Evolutionary conservation across 2,329 filamentous ascomycete genomes (phyloP).

Genomic region (Neopestalotiopsis rosae): DNA sequence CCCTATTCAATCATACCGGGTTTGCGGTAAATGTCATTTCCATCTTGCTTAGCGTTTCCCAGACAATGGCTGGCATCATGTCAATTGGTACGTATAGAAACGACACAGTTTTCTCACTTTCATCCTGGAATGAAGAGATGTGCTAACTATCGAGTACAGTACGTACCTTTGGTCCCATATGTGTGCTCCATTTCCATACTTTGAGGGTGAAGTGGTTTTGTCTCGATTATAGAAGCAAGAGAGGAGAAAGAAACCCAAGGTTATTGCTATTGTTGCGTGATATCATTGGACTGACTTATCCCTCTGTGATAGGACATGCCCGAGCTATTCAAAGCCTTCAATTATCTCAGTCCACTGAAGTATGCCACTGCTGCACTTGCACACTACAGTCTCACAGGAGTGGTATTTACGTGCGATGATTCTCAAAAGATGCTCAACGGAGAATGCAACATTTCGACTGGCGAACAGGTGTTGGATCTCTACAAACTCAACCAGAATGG

Average conservation of each 20-base stretch:
- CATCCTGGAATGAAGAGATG: too few relatives aligned
- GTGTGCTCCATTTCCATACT: too few relatives aligned
- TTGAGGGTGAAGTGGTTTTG: too few relatives aligned
- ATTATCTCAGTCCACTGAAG: constrained; percentile 74
- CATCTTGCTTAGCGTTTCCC: constrained; percentile 72
- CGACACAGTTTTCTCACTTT: too few relatives aligned
- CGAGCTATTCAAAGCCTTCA: constrained; percentile 67
- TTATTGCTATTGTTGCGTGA: too few relatives aligned
- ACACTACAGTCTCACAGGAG: constrained; percentile 65
- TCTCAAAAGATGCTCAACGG: constrained; percentile 65
- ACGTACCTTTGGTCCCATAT: too few relatives aligned
- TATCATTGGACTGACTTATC: too few relatives aligned
- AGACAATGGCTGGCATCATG: constrained; percentile 74
- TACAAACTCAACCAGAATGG: constrained; percentile 68
- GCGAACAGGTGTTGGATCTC: constrained; percentile 69
- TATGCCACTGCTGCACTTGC: constrained; percentile 72
- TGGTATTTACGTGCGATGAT: constrained; percentile 68
- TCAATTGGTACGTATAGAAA: constrained; percentile 50
- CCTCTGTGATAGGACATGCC: constrained; percentile 57
- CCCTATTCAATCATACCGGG: constrained; percentile 73
- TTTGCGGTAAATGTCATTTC: constrained; percentile 78
- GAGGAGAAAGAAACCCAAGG: too few relatives aligned
- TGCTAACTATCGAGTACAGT: too few relatives aligned
- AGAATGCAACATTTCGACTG: constrained; percentile 67
- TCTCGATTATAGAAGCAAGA: too few relatives aligned